Percentiles rank a stretch among this genome's conserved stretches.
These are phyloP conservation scores for Nephelium lappaceum DNA, from an alignment of 345 rosid genomes.

Conservation along the genomic window DNA sequence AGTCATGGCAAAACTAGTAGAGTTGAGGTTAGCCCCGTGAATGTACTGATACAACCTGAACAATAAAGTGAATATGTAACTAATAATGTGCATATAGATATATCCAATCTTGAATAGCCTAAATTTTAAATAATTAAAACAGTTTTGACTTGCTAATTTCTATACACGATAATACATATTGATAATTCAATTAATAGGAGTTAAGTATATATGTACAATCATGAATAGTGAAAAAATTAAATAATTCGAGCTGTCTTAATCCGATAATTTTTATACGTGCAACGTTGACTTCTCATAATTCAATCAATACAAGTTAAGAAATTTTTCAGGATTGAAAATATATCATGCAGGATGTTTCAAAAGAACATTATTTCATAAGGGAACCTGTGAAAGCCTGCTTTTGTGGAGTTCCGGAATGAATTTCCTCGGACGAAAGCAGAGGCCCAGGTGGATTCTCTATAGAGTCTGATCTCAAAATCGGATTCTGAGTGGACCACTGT, in stretches of 20 bases:
- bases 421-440: conserved; percentile 42
- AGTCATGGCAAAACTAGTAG: conserved; percentile 29
- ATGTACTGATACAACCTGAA: conserved; percentile 52
- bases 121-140: background rate
- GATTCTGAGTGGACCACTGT: conserved; percentile 27
- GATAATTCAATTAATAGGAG: no score
- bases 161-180: no score
- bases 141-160: no score
- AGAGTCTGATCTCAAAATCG: conserved; percentile 52
- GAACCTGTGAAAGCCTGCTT: conserved; percentile 55
- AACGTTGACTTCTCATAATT: no score
- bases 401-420: conserved; percentile 45
- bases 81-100: no score
- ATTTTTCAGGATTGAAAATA: no score
- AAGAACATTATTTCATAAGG: no score
- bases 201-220: no score
- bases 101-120: background rate
- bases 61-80: background rate
- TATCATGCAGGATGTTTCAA: background rate
- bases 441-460: conserved; percentile 36
- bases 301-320: no score
- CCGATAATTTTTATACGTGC: background rate
- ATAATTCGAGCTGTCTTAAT: no score
- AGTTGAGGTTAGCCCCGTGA: conserved; percentile 45
- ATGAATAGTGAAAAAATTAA: no score